Evolutionary conservation across 2,329 filamentous ascomycete species (phyloP).

Genomic region (Diaporthe helianthi): DNA sequence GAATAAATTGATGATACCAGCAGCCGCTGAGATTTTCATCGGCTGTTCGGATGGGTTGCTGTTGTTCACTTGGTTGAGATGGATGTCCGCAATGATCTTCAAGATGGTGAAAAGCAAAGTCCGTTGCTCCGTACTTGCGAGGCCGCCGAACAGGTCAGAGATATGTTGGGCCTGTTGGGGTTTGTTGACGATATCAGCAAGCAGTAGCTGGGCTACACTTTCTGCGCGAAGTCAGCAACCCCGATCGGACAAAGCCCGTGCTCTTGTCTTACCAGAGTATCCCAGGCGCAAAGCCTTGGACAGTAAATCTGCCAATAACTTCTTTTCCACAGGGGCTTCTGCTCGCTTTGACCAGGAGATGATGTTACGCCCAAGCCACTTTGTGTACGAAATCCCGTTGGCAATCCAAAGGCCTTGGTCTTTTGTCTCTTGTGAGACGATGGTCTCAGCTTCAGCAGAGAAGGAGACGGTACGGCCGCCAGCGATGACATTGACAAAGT

Average conservation of each 20-base stretch:
- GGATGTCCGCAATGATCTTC: slow-evolving; percentile 53
- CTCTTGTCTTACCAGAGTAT: slow-evolving; percentile 65
- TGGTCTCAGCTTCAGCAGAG: slow-evolving; percentile 62
- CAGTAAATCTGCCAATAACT: slow-evolving; percentile 55
- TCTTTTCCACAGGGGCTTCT: slow-evolving; percentile 44
- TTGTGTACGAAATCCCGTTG: slow-evolving; percentile 68
- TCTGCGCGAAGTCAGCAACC: slow-evolving; percentile 44
- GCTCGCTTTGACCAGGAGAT: slow-evolving; percentile 49
- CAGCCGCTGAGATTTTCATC: slow-evolving; percentile 61
- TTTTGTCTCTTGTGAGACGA: slow-evolving; percentile 49
- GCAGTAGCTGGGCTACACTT: slow-evolving; percentile 46
- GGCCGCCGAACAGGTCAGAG: slow-evolving; percentile 44
- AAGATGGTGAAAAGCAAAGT: slow-evolving; percentile 50
- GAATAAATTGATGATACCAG: slow-evolving; percentile 61
- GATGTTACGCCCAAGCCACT: slow-evolving; percentile 76
- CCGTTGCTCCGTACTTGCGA: slow-evolving; percentile 53
- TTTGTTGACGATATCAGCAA: slow-evolving; percentile 44
- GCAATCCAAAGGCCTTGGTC: slow-evolving; percentile 63
- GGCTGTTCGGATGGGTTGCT: slow-evolving; percentile 42
- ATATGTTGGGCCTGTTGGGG: slow-evolving; percentile 41
- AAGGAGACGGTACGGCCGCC: slow-evolving; percentile 58
- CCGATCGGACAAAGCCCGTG: too few species aligned
- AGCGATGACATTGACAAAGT: slow-evolving; percentile 55
- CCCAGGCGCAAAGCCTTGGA: slow-evolving; percentile 73
- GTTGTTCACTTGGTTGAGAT: slow-evolving; percentile 47